Evolutionary conservation across 371 early-diverging fungal genomes (phyloP).

Genomic region (Saksenaea vasiformis): DNA sequence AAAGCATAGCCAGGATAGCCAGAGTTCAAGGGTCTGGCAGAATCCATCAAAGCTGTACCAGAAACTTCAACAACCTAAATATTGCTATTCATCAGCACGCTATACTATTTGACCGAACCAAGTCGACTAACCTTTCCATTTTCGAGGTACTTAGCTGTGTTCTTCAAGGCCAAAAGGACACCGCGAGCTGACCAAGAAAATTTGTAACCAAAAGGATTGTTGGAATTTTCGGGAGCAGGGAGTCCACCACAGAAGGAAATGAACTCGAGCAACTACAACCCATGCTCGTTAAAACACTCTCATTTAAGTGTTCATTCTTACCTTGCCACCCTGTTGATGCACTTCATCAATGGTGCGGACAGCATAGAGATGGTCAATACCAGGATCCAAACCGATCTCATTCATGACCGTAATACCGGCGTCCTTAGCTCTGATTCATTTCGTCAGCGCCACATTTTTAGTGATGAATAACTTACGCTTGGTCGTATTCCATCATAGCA

Average conservation of each 20-base stretch:
- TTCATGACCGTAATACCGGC: slow-evolving; percentile 87
- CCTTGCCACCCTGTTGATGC: slow-evolving; percentile 86
- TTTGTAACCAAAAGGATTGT: slow-evolving; percentile 99
- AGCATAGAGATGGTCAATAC: slow-evolving; percentile 93
- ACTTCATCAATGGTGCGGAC: slow-evolving; percentile 87
- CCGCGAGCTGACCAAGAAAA: slow-evolving; percentile 98
- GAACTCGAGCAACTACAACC: slow-evolving; percentile 73
- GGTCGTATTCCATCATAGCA: slow-evolving; percentile 82
- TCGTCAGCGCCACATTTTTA: not conserved
- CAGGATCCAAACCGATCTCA: slow-evolving; percentile 95
- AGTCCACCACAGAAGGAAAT: slow-evolving; percentile 98
- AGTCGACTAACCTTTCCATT: slow-evolving; percentile 71
- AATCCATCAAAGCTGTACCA: slow-evolving; percentile 88
- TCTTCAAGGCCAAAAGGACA: slow-evolving; percentile 93
- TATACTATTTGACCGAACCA: not conserved
- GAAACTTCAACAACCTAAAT: slow-evolving; percentile 81
- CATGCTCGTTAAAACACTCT: not conserved
- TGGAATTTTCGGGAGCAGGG: slow-evolving; percentile 96
- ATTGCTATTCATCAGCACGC: slow-evolving; percentile 11
- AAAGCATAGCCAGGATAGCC: slow-evolving; percentile 88
- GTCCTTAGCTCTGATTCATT: slow-evolving; percentile 64
- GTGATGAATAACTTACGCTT: slow-evolving; percentile 52
- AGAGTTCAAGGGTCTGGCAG: slow-evolving; percentile 83
- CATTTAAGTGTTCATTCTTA: slow-evolving; percentile 19
- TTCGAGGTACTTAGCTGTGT: slow-evolving; percentile 86